Evolutionary conservation across 148 eudicot genomes (phyloP).

Genomic region (Hydrangea macrophylla): DNA sequence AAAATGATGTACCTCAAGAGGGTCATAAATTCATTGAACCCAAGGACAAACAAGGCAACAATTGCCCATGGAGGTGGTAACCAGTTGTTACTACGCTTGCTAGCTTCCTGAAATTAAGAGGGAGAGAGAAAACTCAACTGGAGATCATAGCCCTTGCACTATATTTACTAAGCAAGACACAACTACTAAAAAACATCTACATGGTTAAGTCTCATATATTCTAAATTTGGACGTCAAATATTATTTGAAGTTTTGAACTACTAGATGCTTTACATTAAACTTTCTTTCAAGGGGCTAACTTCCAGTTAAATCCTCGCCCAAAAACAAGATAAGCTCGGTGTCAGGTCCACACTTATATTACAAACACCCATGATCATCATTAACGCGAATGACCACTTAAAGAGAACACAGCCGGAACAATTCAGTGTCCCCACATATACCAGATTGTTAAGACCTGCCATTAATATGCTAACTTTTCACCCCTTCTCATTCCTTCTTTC

Average conservation of each 20-base stretch:
- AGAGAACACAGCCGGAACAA: not conserved
- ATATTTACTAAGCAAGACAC: not conserved
- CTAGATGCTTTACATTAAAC: no score
- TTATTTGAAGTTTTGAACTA: no score
- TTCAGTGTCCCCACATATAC: not conserved
- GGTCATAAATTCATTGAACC: constrained; percentile 98
- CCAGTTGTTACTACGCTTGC: constrained; percentile 91
- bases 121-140: constrained; percentile 6
- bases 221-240: no score
- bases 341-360: not conserved
- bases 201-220: no score
- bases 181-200: not conserved
- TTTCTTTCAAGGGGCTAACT: not conserved
- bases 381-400: no score
- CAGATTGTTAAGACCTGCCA: not conserved
- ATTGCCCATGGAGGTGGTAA: constrained; percentile 99
- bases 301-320: not conserved
- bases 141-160: not conserved
- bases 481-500: not conserved
- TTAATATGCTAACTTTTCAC: not conserved
- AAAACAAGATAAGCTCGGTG: not conserved
- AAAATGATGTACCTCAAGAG: constrained; percentile 60
- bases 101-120: constrained; percentile 69
- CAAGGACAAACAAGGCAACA: constrained; percentile 70
- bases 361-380: no score